These are phyloP conservation scores for Venustampulla echinocandica DNA, from an alignment of 495 filamentous ascomycete genomes.

Conservation along the genomic window DNA sequence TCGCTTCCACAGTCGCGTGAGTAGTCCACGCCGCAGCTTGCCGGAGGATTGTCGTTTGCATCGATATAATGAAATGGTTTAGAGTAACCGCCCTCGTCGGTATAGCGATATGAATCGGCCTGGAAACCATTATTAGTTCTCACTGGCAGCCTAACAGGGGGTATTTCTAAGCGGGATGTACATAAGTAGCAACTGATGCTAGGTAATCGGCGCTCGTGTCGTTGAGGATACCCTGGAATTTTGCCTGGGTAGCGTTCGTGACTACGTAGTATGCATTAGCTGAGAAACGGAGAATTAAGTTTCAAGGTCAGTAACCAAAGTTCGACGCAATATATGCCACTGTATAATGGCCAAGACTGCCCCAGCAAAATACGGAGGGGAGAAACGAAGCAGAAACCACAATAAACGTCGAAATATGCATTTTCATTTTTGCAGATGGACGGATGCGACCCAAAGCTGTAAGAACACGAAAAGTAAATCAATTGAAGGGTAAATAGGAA, in stretches of 20 bases:
- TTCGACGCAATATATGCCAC: slow-evolving; percentile 29
- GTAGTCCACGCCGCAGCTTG: slow-evolving; percentile 48
- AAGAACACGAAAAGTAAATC: too few species aligned
- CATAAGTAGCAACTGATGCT: slow-evolving; percentile 45
- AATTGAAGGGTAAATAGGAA: too few species aligned
- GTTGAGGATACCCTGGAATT: slow-evolving; percentile 33
- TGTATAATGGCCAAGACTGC: slow-evolving; percentile 41
- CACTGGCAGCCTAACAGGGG: slow-evolving; percentile 4
- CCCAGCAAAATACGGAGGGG: slow-evolving; percentile 28
- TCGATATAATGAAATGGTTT: slow-evolving; percentile 54
- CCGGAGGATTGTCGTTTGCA: slow-evolving; percentile 52
- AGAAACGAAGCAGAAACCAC: background rate
- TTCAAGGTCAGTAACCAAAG: slow-evolving; percentile 3
- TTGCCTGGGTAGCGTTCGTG: slow-evolving; percentile 31
- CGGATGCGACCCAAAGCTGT: too few species aligned
- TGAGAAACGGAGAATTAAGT: background rate
- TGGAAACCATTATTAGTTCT: background rate
- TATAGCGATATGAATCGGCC: slow-evolving; percentile 43
- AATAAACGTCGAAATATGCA: background rate
- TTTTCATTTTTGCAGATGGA: too few species aligned
- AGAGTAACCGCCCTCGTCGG: slow-evolving; percentile 44
- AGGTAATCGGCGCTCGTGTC: slow-evolving; percentile 36
- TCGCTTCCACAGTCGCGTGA: slow-evolving; percentile 46
- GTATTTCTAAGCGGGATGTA: too few species aligned
- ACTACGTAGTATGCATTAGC: slow-evolving; percentile 28